phyloP scores from a whole-genome alignment of 257 asterid species.

The Penstemon newberryi region DNA sequence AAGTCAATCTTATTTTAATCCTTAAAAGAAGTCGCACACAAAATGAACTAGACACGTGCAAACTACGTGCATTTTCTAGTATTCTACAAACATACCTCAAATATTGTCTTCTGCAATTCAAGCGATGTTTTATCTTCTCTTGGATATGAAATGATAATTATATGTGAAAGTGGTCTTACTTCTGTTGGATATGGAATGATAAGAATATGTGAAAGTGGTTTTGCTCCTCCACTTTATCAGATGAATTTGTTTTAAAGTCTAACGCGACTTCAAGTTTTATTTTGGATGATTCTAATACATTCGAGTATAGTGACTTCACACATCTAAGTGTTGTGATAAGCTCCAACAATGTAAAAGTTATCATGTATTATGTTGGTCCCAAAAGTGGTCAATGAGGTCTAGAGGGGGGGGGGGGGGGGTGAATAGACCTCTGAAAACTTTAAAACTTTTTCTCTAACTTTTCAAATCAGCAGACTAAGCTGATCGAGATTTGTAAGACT shows the following conservation, averaged over 20 bases:
- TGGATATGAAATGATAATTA: neutral
- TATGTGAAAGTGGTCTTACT: neutral
- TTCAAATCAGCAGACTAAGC: too few relatives aligned
- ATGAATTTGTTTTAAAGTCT: slow-evolving; percentile 19
- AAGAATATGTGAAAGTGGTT: neutral
- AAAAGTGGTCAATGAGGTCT: too few relatives aligned
- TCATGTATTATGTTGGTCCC: too few relatives aligned
- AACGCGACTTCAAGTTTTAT: slow-evolving; percentile 29
- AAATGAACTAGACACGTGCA: too few relatives aligned
- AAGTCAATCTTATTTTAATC: too few relatives aligned
- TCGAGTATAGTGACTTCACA: slow-evolving; percentile 25
- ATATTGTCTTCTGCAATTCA: slow-evolving; percentile 33
- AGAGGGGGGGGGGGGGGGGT: too few relatives aligned
- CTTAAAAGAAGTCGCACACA: too few relatives aligned
- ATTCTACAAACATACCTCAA: slow-evolving; percentile 11
- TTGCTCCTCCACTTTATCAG: neutral
- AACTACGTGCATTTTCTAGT: too few relatives aligned
- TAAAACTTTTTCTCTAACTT: too few relatives aligned
- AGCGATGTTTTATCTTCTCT: slow-evolving; percentile 8
- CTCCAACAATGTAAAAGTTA: slow-evolving; percentile 21
- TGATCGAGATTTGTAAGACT: too few relatives aligned
- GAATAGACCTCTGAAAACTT: too few relatives aligned
- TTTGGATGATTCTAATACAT: slow-evolving; percentile 24
- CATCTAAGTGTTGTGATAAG: slow-evolving; percentile 36
- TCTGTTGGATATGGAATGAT: too few relatives aligned